These are phyloP conservation scores for Setaria italica DNA, from an alignment of 202 grass and related monocot species.

Conservation along the genomic window DNA sequence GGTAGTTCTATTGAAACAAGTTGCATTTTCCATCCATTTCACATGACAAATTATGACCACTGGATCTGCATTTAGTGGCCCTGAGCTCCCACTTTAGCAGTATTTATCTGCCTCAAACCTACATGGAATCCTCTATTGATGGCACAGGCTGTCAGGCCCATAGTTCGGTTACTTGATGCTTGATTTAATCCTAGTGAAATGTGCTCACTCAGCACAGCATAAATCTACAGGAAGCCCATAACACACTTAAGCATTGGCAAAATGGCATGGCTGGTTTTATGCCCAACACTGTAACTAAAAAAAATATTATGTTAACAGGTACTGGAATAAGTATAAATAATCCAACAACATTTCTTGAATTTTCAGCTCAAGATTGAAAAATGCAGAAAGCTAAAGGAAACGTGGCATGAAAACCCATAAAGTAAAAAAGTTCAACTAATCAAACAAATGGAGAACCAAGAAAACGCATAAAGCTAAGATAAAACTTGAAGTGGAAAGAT, in stretches of 20 bases:
- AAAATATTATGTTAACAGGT: not conserved
- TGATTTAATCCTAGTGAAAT: not conserved
- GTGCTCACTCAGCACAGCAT: not conserved
- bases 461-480: conserved; percentile 15
- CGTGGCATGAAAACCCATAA: conserved; percentile 9
- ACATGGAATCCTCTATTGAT: not conserved
- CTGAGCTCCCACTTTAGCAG: not conserved
- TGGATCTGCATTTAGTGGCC: not conserved
- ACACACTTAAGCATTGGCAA: not conserved
- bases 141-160: not conserved
- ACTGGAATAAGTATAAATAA: conserved; percentile 7
- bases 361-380: conserved; percentile 2
- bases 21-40: not conserved
- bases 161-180: not conserved
- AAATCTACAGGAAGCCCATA: not conserved
- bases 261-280: not conserved
- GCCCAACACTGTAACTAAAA: not conserved
- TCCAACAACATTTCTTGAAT: conserved; percentile 33
- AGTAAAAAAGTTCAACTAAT: conserved; percentile 26
- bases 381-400: conserved; percentile 29
- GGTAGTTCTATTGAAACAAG: not conserved
- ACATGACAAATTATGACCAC: conserved; percentile 11
- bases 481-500: conserved; percentile 27
- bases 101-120: conserved; percentile 4
- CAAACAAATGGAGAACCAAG: conserved; percentile 38